phyloP scores from a whole-genome alignment of 2,329 filamentous ascomycete species.

The Calonectria pseudoturangicola region DNA sequence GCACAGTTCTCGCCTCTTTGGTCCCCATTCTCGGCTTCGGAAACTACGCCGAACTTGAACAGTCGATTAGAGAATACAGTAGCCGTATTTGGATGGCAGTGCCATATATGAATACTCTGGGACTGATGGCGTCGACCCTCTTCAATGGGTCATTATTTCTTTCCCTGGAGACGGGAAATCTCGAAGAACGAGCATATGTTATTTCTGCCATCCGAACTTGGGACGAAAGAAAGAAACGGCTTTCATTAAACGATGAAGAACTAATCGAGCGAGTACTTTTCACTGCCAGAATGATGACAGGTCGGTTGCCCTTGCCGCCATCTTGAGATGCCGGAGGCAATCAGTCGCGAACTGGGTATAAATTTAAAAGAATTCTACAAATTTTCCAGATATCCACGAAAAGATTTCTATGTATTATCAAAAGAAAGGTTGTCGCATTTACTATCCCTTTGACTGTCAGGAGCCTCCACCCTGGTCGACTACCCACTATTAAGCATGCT shows the following conservation, averaged over 20 bases:
- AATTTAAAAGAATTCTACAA: too few species aligned
- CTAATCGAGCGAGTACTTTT: background rate
- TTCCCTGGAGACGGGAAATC: background rate
- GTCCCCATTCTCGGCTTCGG: conserved; percentile 5
- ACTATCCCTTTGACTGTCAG: background rate
- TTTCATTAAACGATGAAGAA: background rate
- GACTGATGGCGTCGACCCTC: background rate
- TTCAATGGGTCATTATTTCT: conserved; percentile 12
- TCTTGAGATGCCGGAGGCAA: too few species aligned
- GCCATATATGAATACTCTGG: conserved; percentile 5
- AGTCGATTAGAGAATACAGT: background rate
- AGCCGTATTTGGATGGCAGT: conserved; percentile 4
- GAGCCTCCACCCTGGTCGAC: too few species aligned
- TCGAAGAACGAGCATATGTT: background rate
- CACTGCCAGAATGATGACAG: conserved; percentile 9
- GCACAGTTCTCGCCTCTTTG: background rate
- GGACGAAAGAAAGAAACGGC: conserved; percentile 3
- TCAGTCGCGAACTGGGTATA: background rate
- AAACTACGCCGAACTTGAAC: background rate
- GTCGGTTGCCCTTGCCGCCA: background rate
- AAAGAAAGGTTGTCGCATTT: background rate
- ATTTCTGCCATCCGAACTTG: conserved; percentile 1
- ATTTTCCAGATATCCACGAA: too few species aligned
- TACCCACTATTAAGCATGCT: too few species aligned
- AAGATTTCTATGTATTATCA: too few species aligned